Base-by-base conservation (phyloP, 169 alveolate genomes). In the Cryptosporidium muris region DNA sequence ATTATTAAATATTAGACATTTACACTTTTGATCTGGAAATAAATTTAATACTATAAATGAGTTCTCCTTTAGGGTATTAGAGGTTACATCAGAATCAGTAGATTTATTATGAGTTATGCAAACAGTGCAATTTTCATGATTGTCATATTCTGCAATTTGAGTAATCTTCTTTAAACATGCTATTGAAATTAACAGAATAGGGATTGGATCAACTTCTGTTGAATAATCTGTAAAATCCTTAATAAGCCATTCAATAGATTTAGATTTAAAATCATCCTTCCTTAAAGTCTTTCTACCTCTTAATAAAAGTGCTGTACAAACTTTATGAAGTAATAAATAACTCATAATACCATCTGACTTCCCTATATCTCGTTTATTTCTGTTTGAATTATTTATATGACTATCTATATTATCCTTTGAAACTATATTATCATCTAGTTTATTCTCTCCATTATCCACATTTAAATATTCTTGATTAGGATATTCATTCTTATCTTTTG, bases 211-310 rank as follows among this genome's bases (percentile, higher is more conserved):
- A 1, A 74, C 43, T 12, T 60, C 4, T 11, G 25, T 47, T 14
- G 56, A 16, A n/a, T 74, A 74, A 64, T 42, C 48, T 16, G 85
- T 74, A 36, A 58, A 74, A 11, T 49, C 60, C 47, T 63, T 58
- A 40, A 74, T 74, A 34, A 74, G 37, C 48, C 45, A 45, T 2
- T 8, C 2, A 58, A 74, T 74, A 5, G n/a, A 36, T 7, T 47
- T 48, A 16, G 54, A 74, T 12, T 14, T 74, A 49, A 43, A 74
- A 8, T 74, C 85, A 4, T 51, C 45, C 4, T 68, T 54, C 4
- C 85, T 45, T 37, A 74, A 43, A n/a, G 85, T 56, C 47, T 51
- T 74, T 7, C 85, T 74, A 5, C 85, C 85, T 74, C 85, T 74
- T 2, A 43, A 12, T 45, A 74, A 42, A n/a, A 74, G 47, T 11